Percentiles rank a stretch among this genome's conserved stretches.
phyloP scores from a whole-genome alignment of 108 stramenopile species.

The Cyclotella sp. region DNA sequence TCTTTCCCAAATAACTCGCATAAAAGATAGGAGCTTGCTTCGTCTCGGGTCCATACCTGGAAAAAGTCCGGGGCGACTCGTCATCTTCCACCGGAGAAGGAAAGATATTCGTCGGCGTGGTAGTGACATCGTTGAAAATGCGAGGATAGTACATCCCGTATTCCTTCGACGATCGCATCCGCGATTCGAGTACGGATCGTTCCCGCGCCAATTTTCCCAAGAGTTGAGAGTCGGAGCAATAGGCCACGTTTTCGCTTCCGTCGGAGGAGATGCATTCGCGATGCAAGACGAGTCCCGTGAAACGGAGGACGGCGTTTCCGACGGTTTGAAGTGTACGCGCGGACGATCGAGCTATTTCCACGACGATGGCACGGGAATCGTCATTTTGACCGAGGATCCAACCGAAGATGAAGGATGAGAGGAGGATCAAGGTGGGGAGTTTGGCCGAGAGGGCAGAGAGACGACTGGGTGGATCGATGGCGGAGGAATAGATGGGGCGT shows the following conservation, averaged over 20 bases:
- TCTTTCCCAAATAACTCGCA: not conserved
- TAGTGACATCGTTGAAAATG: conserved; percentile 28
- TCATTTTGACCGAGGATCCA: conserved; percentile 17
- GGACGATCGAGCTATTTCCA: no score
- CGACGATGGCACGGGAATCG: no score
- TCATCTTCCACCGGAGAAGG: not conserved
- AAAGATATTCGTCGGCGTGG: conserved; percentile 14
- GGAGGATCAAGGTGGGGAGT: conserved; percentile 20
- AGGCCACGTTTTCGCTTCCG: conserved; percentile 15
- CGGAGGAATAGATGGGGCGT: not conserved
- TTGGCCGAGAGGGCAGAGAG: not conserved
- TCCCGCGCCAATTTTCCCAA: conserved; percentile 23
- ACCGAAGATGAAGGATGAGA: conserved; percentile 16
- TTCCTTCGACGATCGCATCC: conserved; percentile 14
- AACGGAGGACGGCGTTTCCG: no score
- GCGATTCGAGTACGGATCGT: not conserved
- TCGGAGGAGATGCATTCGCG: conserved; percentile 18
- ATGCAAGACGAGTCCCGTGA: conserved; percentile 1
- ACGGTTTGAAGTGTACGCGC: no score
- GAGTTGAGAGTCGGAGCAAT: conserved; percentile 26
- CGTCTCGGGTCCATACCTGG: not conserved
- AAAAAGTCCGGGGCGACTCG: not conserved
- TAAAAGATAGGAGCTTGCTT: conserved; percentile 5
- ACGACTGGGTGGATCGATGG: conserved; percentile 6
- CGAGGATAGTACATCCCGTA: conserved; percentile 25